Conservation (phyloP, 2,329 filamentous ascomycete genomes). For the Dothideomycetes sp. region DNA sequence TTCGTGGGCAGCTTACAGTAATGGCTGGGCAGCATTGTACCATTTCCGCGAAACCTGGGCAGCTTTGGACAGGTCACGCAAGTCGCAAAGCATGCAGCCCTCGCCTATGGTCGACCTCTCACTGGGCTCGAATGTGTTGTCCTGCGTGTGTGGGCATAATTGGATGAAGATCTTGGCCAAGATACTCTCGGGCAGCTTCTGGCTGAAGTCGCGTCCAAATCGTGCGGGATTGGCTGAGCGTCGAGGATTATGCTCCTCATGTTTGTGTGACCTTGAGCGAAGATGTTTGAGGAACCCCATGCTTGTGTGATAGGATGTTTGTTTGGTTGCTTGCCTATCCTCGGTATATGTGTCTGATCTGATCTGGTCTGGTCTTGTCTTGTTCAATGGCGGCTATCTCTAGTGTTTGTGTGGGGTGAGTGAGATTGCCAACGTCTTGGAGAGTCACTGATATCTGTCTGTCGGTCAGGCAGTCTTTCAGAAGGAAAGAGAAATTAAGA, state of each 20-base stretch:
- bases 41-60: constrained; percentile 65
- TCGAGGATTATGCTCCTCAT: constrained; percentile 24
- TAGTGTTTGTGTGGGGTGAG: too few relatives aligned
- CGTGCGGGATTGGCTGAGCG: constrained; percentile 14
- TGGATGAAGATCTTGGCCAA: constrained; percentile 69
- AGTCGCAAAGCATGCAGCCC: constrained; percentile 86
- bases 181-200: constrained; percentile 55
- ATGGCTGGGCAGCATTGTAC: constrained; percentile 47
- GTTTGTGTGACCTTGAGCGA: constrained; percentile 34
- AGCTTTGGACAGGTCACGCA: constrained; percentile 78
- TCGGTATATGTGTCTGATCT: too few relatives aligned
- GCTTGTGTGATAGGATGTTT: too few relatives aligned
- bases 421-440: too few relatives aligned
- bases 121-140: constrained; percentile 70
- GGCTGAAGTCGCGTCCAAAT: constrained; percentile 34
- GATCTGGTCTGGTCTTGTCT: too few relatives aligned
- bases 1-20: constrained; percentile 49
- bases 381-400: too few relatives aligned
- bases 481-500: too few relatives aligned
- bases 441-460: too few relatives aligned
- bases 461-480: too few relatives aligned
- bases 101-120: constrained; percentile 71
- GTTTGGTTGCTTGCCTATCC: too few relatives aligned
- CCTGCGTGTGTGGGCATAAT: constrained; percentile 73
- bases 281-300: constrained; percentile 45